Conservation (phyloP, 768 basidiomycete genomes). For the Epithele typhae region DNA sequence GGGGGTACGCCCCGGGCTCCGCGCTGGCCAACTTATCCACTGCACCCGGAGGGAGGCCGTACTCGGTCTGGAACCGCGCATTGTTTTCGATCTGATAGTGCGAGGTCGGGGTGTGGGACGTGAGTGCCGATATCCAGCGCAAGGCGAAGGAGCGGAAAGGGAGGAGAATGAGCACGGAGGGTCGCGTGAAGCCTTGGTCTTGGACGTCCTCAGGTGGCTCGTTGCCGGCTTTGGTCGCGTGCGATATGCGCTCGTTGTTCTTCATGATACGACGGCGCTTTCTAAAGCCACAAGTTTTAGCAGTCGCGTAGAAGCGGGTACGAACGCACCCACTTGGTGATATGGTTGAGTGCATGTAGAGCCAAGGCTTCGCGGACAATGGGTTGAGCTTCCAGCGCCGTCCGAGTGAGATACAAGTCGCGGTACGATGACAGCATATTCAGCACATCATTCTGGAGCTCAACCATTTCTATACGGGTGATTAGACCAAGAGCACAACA, state of each 20-base stretch:
- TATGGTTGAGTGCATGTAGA: slow-evolving; percentile 84
- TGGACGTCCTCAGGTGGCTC: slow-evolving; percentile 71
- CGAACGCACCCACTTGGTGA: slow-evolving; percentile 59
- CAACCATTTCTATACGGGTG: slow-evolving; percentile 26
- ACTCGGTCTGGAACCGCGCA: slow-evolving; percentile 77
- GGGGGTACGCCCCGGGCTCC: slow-evolving; percentile 72
- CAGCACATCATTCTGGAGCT: slow-evolving; percentile 66
- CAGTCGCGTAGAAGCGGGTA: neutral
- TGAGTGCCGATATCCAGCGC: slow-evolving; percentile 77
- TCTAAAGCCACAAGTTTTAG: slow-evolving; percentile 45
- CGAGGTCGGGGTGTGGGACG: slow-evolving; percentile 66
- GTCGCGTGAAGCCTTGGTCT: slow-evolving; percentile 98
- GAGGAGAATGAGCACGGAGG: slow-evolving; percentile 86
- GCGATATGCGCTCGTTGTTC: slow-evolving; percentile 89
- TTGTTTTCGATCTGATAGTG: slow-evolving; percentile 86
- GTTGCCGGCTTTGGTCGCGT: slow-evolving; percentile 52
- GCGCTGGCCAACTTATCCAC: slow-evolving; percentile 77
- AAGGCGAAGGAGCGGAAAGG: slow-evolving; percentile 90
- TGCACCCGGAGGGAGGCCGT: slow-evolving; percentile 72
- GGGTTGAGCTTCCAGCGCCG: slow-evolving; percentile 61
- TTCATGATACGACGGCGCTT: slow-evolving; percentile 87
- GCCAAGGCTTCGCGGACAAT: slow-evolving; percentile 63
- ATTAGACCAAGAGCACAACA: no score
- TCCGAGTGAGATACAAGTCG: slow-evolving; percentile 73
- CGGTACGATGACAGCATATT: slow-evolving; percentile 60